Conservation (phyloP, 495 filamentous ascomycete genomes). For the Viridothelium virens region DNA sequence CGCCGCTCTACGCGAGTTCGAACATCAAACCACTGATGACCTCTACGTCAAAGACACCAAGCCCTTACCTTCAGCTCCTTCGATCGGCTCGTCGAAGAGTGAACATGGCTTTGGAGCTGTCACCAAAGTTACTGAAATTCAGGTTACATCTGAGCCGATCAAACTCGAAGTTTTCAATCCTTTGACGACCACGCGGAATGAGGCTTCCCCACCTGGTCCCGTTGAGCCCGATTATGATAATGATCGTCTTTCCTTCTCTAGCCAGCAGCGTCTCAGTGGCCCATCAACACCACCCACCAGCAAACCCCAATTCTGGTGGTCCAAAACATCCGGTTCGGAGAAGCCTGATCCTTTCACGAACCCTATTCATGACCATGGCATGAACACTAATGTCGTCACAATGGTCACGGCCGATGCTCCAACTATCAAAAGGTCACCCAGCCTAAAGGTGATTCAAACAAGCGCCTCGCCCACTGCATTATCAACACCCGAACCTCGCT, state of each 20-base stretch:
- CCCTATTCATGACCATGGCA: conserved; percentile 3
- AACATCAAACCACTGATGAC: background rate
- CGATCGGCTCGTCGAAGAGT: conserved; percentile 44
- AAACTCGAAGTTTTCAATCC: conserved; percentile 8
- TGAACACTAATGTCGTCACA: background rate
- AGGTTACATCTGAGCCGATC: conserved; percentile 39
- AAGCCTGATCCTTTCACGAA: conserved; percentile 1
- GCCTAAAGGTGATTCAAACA: background rate
- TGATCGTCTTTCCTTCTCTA: conserved; percentile 2
- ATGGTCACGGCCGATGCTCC: conserved; percentile 4
- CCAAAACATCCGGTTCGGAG: background rate
- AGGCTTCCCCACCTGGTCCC: background rate
- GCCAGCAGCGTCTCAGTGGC: background rate
- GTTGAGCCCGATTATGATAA: conserved; percentile 12
- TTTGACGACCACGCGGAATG: conserved; percentile 13
- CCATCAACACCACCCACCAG: background rate
- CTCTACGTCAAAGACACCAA: conserved; percentile 25
- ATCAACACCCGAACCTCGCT: background rate
- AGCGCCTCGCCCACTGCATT: background rate
- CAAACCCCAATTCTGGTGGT: conserved; percentile 7
- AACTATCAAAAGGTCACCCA: background rate
- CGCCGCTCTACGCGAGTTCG: conserved; percentile 41
- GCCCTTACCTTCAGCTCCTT: conserved; percentile 31
- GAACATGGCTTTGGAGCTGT: conserved; percentile 16
- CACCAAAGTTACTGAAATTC: conserved; percentile 53